Percentiles rank a stretch among this genome's conserved stretches.
These are phyloP conservation scores for Fusarium equiseti DNA, from an alignment of 2,329 filamentous ascomycete genomes.

Conservation along the genomic window DNA sequence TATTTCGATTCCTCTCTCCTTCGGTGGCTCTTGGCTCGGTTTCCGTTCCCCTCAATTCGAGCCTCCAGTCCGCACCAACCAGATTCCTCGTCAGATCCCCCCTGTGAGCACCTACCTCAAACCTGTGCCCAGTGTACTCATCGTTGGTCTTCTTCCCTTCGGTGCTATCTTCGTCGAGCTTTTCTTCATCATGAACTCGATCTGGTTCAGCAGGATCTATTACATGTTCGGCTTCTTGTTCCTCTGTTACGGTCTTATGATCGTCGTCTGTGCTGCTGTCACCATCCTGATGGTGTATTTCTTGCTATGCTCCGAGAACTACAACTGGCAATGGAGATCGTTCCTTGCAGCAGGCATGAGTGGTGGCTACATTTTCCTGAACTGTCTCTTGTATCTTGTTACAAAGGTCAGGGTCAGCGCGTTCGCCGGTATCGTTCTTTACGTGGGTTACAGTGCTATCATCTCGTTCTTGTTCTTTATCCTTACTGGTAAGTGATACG, in stretches of 20 bases:
- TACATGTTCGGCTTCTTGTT: constrained; percentile 99
- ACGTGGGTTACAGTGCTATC: constrained; percentile 91
- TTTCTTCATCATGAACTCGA: constrained; percentile 99
- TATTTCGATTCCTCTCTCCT: constrained; percentile 91
- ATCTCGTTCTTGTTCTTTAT: constrained; percentile 94
- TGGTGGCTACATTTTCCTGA: constrained; percentile 90
- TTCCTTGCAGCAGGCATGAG: constrained; percentile 93
- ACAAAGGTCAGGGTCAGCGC: constrained; percentile 88
- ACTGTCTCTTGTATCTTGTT: constrained; percentile 90
- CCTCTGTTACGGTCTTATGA: constrained; percentile 97
- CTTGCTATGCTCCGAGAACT: constrained; percentile 94
- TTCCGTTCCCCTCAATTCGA: constrained; percentile 81
- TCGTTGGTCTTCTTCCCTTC: constrained; percentile 93
- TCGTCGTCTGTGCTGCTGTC: constrained; percentile 91
- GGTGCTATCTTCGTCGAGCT: constrained; percentile 98
- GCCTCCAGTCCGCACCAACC: constrained; percentile 91
- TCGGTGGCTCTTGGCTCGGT: constrained; percentile 91
- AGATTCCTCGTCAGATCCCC: constrained; percentile 97
- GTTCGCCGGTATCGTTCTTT: constrained; percentile 87
- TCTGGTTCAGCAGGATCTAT: constrained; percentile 99
- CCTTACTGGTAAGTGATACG: constrained; percentile 79
- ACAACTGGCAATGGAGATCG: constrained; percentile 98
- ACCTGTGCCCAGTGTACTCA: constrained; percentile 87
- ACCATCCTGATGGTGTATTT: constrained; percentile 97
- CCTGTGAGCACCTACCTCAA: constrained; percentile 85